Evolutionary conservation across 352 stramenopile genomes (phyloP).

Genomic region (Phytophthora melonis): DNA sequence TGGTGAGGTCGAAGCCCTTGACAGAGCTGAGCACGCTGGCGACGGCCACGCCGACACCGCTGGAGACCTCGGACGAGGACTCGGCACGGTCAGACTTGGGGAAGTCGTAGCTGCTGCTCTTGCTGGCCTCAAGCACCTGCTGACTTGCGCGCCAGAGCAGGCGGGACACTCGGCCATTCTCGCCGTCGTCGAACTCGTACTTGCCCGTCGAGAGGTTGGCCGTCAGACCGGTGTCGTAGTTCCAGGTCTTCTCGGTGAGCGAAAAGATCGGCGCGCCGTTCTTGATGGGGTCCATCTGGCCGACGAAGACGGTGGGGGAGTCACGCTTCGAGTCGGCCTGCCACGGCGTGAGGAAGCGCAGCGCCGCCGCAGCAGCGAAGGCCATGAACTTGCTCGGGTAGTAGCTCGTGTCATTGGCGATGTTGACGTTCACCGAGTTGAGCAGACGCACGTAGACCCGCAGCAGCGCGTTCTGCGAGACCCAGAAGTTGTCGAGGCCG

Average conservation of each 20-base stretch:
- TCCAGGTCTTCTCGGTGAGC: constrained; percentile 53
- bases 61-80: constrained; percentile 43
- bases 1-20: constrained; percentile 52
- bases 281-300: constrained; percentile 62
- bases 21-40: constrained; percentile 51
- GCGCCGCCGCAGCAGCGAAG: constrained; percentile 56
- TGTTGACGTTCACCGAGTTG: constrained; percentile 32
- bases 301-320: constrained; percentile 45
- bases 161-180: constrained; percentile 32
- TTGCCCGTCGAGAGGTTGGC: constrained; percentile 63
- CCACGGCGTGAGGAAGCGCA: constrained; percentile 65
- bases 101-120: constrained; percentile 51
- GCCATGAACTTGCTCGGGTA: constrained; percentile 54
- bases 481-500: constrained; percentile 94
- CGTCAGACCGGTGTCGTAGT: constrained; percentile 52
- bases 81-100: constrained; percentile 40
- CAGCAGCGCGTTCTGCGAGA: constrained; percentile 90
- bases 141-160: constrained; percentile 39
- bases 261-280: constrained; percentile 44
- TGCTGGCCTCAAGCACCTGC: constrained; percentile 39
- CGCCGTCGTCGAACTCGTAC: constrained; percentile 71
- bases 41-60: constrained; percentile 49
- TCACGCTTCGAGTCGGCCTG: constrained; percentile 44
- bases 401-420: constrained; percentile 35
- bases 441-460: constrained; percentile 62